phyloP scores from a whole-genome alignment of 2,329 filamentous ascomycete genomes.

The Monascus ruber region DNA sequence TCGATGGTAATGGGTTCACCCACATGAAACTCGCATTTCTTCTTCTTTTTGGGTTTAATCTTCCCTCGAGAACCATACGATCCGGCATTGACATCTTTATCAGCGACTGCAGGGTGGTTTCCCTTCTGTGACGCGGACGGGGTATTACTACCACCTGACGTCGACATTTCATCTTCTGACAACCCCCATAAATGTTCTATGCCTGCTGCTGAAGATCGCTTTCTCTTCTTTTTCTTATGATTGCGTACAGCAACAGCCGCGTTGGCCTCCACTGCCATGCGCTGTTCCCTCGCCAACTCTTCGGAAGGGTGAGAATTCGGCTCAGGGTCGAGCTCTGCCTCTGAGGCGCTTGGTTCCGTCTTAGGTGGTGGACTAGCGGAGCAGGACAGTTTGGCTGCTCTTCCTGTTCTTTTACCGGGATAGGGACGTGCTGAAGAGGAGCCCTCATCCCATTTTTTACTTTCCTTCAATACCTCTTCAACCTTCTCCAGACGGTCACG shows the following conservation, averaged over 20 bases:
- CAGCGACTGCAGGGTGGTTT: not conserved
- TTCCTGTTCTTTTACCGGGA: not conserved
- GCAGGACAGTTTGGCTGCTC: not conserved
- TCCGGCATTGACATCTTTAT: not conserved
- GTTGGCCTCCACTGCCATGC: slow-evolving; percentile 1
- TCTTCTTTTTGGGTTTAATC: slow-evolving; percentile 3
- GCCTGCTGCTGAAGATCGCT: slow-evolving; percentile 3
- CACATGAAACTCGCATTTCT: not conserved
- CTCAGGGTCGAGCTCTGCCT: not conserved
- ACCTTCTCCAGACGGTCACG: slow-evolving; percentile 3
- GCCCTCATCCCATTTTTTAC: not conserved
- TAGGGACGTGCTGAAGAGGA: not conserved
- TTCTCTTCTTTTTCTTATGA: slow-evolving; percentile 5
- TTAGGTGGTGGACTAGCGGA: not conserved
- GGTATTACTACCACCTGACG: not conserved
- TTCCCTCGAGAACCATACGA: not conserved
- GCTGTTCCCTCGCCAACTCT: slow-evolving; percentile 1
- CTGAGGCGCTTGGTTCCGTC: not conserved
- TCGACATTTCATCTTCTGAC: slow-evolving; percentile 3
- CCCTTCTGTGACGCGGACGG: not conserved
- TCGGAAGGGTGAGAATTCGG: not conserved
- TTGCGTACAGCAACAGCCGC: slow-evolving; percentile 3
- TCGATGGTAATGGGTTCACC: not conserved
- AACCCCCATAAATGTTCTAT: not conserved
- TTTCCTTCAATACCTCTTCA: not conserved